phyloP scores from a whole-genome alignment of 129 eudicot genomes.

The Flaveria robusta region DNA sequence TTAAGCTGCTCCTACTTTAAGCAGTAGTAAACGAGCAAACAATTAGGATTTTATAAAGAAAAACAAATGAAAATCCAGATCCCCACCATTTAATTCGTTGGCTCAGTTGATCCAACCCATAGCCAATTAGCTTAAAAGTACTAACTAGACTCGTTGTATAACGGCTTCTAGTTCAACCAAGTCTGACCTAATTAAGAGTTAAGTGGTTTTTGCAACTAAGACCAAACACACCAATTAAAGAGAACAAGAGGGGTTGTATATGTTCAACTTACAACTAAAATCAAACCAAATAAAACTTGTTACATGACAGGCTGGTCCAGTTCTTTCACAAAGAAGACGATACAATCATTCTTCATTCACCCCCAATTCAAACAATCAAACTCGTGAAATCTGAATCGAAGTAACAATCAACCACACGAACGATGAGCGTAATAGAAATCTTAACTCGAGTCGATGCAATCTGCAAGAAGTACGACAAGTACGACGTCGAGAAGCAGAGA shows the following conservation, averaged over 20 bases:
- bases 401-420: slow-evolving; percentile 15
- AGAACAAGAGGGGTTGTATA: background rate
- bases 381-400: background rate
- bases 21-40: too few relatives aligned
- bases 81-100: too few relatives aligned
- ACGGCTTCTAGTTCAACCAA: too few relatives aligned
- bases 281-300: background rate
- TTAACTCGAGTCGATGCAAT: slow-evolving; percentile 91
- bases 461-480: slow-evolving; percentile 94
- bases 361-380: slow-evolving; percentile 29
- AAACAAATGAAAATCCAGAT: too few relatives aligned
- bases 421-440: slow-evolving; percentile 91
- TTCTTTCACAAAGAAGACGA: background rate
- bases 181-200: too few relatives aligned
- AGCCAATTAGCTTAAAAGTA: too few relatives aligned
- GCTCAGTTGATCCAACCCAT: too few relatives aligned
- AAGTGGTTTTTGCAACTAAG: too few relatives aligned
- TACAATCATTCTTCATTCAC: slow-evolving; percentile 16
- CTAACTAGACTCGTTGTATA: too few relatives aligned
- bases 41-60: too few relatives aligned
- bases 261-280: background rate
- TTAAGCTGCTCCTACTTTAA: too few relatives aligned
- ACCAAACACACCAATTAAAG: too few relatives aligned
- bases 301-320: slow-evolving; percentile 45
- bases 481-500: slow-evolving; percentile 82